A percentile compares a stretch with the other conserved stretches of the same genome.
phyloP scores from a whole-genome alignment of 257 asterid species.

The Avicennia marina region DNA sequence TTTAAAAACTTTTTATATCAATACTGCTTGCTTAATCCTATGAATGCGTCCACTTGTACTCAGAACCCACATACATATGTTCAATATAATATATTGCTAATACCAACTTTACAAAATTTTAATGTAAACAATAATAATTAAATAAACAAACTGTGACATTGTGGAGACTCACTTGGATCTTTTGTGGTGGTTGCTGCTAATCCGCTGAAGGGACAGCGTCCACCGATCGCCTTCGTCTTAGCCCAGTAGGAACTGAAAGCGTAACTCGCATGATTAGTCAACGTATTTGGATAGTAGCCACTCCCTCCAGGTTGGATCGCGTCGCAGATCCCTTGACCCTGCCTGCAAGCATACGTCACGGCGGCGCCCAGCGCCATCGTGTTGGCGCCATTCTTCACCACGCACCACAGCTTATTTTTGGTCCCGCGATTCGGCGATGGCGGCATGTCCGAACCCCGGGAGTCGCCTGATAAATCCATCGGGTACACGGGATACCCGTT shows the following conservation, averaged over 20 bases:
- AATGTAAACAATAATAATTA: neutral
- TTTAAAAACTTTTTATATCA: too few relatives aligned
- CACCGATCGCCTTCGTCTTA: constrained; percentile 56
- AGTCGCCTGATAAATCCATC: constrained; percentile 74
- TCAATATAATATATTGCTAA: too few relatives aligned
- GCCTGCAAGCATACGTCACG: constrained; percentile 65
- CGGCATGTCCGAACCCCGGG: constrained; percentile 38
- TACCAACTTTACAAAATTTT: neutral
- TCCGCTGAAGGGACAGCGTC: constrained; percentile 64
- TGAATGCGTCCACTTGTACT: too few relatives aligned
- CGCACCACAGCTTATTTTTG: constrained; percentile 75
- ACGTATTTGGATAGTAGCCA: constrained; percentile 53
- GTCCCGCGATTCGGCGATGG: constrained; percentile 48
- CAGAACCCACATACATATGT: too few relatives aligned
- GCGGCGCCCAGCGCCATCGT: constrained; percentile 55
- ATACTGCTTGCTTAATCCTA: too few relatives aligned
- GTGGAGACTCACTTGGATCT: constrained; percentile 65
- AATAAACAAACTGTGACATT: too few relatives aligned
- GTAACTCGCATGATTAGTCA: constrained; percentile 56
- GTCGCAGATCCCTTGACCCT: constrained; percentile 76
- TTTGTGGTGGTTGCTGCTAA: constrained; percentile 49
- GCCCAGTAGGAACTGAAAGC: constrained; percentile 90
- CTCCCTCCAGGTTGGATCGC: constrained; percentile 57
- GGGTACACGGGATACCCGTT: constrained; percentile 60
- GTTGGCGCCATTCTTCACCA: constrained; percentile 46